These are phyloP conservation scores for Penicillium sp. DNA, from an alignment of 2,329 filamentous ascomycete species.

Conservation along the genomic window DNA sequence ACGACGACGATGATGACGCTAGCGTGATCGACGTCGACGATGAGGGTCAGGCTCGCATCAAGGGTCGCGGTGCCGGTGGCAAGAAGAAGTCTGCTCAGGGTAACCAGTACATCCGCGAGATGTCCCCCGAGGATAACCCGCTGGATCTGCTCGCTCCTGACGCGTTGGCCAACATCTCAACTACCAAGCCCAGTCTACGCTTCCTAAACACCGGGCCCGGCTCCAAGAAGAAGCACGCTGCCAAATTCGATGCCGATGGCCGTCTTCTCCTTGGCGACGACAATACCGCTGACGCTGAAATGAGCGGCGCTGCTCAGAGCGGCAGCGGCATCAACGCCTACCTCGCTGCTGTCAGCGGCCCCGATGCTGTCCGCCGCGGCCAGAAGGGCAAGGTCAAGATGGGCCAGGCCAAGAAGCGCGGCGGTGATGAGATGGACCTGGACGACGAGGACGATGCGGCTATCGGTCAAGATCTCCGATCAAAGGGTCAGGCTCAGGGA, in stretches of 20 bases:
- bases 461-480: slow-evolving; percentile 22
- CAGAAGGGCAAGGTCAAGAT: slow-evolving; percentile 64
- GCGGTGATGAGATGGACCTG: slow-evolving; percentile 46
- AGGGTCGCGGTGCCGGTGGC: slow-evolving; percentile 43
- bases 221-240: slow-evolving; percentile 43
- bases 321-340: slow-evolving; percentile 58
- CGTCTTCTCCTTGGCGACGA: slow-evolving; percentile 46
- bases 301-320: slow-evolving; percentile 30
- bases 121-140: slow-evolving; percentile 77
- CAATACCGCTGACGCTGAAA: slow-evolving; percentile 36
- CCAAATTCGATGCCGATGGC: slow-evolving; percentile 47
- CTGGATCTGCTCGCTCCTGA: slow-evolving; percentile 89
- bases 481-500: slow-evolving; percentile 14
- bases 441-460: slow-evolving; percentile 39
- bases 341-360: slow-evolving; percentile 61
- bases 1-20: slow-evolving; percentile 62
- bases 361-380: slow-evolving; percentile 59
- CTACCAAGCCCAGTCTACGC: slow-evolving; percentile 70
- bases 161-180: slow-evolving; percentile 89
- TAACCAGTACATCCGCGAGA: slow-evolving; percentile 83
- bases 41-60: slow-evolving; percentile 34
- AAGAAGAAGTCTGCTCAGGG: slow-evolving; percentile 51
- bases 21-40: slow-evolving; percentile 46
- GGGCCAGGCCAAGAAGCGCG: slow-evolving; percentile 46
- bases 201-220: slow-evolving; percentile 44